A percentile compares a stretch with the other conserved stretches of the same genome.
phyloP scores from a whole-genome alignment of 2,329 filamentous ascomycete species.

The Didymella exigua region DNA sequence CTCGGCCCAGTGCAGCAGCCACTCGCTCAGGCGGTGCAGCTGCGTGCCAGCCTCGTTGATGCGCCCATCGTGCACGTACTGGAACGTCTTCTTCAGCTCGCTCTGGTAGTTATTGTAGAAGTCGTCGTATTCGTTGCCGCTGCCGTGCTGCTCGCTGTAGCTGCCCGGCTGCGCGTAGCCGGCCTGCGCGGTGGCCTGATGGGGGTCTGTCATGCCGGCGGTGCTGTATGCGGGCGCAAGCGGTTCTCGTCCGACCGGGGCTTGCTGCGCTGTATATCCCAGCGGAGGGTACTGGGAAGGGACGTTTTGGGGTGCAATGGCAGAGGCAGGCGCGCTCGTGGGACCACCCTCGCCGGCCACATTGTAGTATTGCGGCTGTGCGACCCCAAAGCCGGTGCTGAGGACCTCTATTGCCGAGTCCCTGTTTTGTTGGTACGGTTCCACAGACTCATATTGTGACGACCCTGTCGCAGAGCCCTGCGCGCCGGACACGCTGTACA shows the following conservation, averaged over 20 bases:
- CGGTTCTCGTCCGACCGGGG: constrained; percentile 59
- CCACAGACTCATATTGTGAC: constrained; percentile 74
- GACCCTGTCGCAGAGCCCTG: constrained; percentile 53
- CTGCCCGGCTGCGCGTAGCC: constrained; percentile 45
- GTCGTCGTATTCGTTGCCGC: constrained; percentile 64
- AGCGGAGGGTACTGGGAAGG: constrained; percentile 66
- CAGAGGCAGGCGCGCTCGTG: constrained; percentile 64
- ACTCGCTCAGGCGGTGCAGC: constrained; percentile 67
- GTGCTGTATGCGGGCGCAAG: constrained; percentile 58
- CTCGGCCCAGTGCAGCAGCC: constrained; percentile 69
- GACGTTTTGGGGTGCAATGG: constrained; percentile 66
- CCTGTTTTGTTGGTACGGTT: constrained; percentile 74
- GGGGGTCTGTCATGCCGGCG: constrained; percentile 59
- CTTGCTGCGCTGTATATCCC: constrained; percentile 66
- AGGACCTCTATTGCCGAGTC: constrained; percentile 76
- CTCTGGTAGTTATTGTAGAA: constrained; percentile 69
- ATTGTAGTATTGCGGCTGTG: constrained; percentile 74
- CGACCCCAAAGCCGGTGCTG: constrained; percentile 68
- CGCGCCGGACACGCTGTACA: constrained; percentile 71
- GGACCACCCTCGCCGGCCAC: constrained; percentile 63
- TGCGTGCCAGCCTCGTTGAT: constrained; percentile 64
- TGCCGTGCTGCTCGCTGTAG: constrained; percentile 44
- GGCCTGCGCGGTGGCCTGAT: constrained; percentile 50
- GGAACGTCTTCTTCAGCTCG: constrained; percentile 68
- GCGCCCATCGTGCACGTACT: constrained; percentile 68